phyloP scores from a whole-genome alignment of 2,329 filamentous ascomycete genomes.

The Botrytis hyacinthi region DNA sequence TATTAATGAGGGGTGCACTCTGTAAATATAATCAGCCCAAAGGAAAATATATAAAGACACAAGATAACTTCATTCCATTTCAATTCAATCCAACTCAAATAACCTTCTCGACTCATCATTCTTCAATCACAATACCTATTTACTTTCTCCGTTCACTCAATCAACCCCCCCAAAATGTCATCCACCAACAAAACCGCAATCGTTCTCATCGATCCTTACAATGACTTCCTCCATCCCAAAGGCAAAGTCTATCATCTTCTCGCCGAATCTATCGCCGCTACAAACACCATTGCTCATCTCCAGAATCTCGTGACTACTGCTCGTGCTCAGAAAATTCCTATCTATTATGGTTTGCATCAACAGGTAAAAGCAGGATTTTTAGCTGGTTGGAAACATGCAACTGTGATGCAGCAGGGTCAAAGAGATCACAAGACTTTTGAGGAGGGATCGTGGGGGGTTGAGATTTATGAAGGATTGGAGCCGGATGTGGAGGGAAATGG shows the following conservation, averaged over 20 bases:
- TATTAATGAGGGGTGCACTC: background rate
- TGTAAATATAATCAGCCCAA: background rate
- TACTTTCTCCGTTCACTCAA: background rate
- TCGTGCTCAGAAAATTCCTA: conserved; percentile 33
- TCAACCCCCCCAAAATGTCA: background rate
- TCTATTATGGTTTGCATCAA: conserved; percentile 42
- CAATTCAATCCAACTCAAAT: background rate
- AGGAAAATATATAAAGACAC: background rate
- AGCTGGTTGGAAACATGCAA: conserved; percentile 37
- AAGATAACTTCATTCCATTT: background rate
- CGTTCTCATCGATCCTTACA: conserved; percentile 35
- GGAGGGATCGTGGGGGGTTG: conserved; percentile 36
- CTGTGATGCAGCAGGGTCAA: conserved; percentile 24
- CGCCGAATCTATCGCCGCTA: conserved; percentile 35
- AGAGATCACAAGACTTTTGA: conserved; percentile 33
- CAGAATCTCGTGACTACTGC: conserved; percentile 33
- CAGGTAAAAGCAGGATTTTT: conserved; percentile 31
- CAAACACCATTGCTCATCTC: conserved; percentile 34
- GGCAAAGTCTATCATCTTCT: conserved; percentile 34
- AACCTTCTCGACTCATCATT: background rate
- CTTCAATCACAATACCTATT: background rate
- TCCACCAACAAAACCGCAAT: conserved; percentile 27
- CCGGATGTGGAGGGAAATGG: conserved; percentile 34
- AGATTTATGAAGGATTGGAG: conserved; percentile 37
- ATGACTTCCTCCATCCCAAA: conserved; percentile 34